phyloP scores from a whole-genome alignment of 768 basidiomycete species.

The Rhodotorula taiwanensis region DNA sequence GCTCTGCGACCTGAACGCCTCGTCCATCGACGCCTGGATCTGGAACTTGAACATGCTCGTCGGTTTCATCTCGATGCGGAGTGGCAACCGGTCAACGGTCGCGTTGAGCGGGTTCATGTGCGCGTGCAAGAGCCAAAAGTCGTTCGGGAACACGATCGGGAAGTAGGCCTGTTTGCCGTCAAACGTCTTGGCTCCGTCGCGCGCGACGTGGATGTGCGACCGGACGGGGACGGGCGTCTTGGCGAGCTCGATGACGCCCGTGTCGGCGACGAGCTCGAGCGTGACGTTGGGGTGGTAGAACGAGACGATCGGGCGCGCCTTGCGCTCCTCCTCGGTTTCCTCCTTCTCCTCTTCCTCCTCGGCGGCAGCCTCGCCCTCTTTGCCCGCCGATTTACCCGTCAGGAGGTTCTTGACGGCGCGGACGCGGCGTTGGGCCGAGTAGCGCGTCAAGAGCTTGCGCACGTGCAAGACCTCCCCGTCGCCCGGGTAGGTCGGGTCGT shows the following conservation, averaged over 20 bases:
- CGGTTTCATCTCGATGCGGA: conserved; percentile 75
- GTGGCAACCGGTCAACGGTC: conserved; percentile 69
- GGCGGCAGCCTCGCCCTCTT: conserved; percentile 36
- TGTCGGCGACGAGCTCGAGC: conserved; percentile 72
- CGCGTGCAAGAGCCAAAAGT: conserved; percentile 69
- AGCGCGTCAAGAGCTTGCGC: conserved; percentile 63
- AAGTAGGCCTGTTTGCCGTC: conserved; percentile 52
- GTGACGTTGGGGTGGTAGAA: conserved; percentile 86
- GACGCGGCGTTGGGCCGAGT: conserved; percentile 61
- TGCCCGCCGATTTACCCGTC: conserved; percentile 44
- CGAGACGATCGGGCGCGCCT: conserved; percentile 42
- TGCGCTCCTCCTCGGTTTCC: conserved; percentile 13
- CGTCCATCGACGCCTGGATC: conserved; percentile 72
- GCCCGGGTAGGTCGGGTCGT: conserved; percentile 52
- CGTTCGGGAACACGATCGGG: conserved; percentile 85
- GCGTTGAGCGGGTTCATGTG: conserved; percentile 76
- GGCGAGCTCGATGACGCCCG: conserved; percentile 52
- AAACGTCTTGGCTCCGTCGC: conserved; percentile 34
- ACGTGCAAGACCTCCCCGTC: conserved; percentile 58
- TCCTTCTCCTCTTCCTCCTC: conserved; percentile 20
- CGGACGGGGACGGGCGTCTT: conserved; percentile 57
- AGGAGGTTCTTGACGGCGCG: conserved; percentile 81
- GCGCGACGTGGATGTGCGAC: conserved; percentile 55
- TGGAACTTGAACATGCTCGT: conserved; percentile 65
- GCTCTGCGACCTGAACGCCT: conserved; percentile 62